Percentiles rank a stretch among this genome's conserved stretches.
phyloP scores from a whole-genome alignment of 768 basidiomycete genomes.

The Leccinum sublutescens region DNA sequence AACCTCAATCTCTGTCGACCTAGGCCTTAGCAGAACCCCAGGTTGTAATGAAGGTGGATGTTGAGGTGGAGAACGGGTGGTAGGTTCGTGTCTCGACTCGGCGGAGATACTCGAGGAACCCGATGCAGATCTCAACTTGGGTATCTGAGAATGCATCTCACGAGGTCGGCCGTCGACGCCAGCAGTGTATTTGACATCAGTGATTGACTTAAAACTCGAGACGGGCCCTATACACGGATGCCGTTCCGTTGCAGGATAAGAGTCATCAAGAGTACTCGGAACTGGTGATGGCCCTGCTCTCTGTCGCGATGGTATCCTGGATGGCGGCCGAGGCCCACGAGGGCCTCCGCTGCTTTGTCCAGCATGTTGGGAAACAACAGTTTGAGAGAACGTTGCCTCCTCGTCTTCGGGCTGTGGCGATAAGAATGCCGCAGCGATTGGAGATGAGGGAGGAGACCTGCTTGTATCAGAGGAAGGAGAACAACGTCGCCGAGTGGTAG shows the following conservation, averaged over 20 bases:
- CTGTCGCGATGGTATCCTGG: slow-evolving; percentile 33
- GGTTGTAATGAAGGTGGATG: slow-evolving; percentile 11
- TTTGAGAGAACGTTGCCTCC: neutral
- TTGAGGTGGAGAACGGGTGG: neutral
- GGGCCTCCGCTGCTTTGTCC: slow-evolving; percentile 37
- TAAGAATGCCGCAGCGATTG: slow-evolving; percentile 1
- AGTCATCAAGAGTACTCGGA: slow-evolving; percentile 2
- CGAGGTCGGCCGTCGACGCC: slow-evolving; percentile 4
- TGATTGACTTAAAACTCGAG: slow-evolving; percentile 19
- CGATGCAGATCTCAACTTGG: slow-evolving; percentile 28
- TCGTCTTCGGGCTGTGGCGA: slow-evolving; percentile 3
- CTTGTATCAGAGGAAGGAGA: slow-evolving; percentile 15
- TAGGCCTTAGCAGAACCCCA: neutral
- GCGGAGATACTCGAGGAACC: slow-evolving; percentile 26
- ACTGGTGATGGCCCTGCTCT: slow-evolving; percentile 22
- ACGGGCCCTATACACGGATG: neutral
- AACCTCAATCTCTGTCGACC: neutral
- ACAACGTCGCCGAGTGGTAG: slow-evolving; percentile 9
- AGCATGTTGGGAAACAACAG: slow-evolving; percentile 9
- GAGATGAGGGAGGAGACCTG: slow-evolving; percentile 8
- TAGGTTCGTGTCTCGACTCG: slow-evolving; percentile 12
- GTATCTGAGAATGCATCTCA: slow-evolving; percentile 28
- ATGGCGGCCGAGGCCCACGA: slow-evolving; percentile 42
- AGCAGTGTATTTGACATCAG: slow-evolving; percentile 1
- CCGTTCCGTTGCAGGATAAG: neutral